Evolutionary conservation across 1,139 yeast genomes (phyloP), one percentile per base, ranked within the genome.

Genomic region (Nadsonia commutata): DNA sequence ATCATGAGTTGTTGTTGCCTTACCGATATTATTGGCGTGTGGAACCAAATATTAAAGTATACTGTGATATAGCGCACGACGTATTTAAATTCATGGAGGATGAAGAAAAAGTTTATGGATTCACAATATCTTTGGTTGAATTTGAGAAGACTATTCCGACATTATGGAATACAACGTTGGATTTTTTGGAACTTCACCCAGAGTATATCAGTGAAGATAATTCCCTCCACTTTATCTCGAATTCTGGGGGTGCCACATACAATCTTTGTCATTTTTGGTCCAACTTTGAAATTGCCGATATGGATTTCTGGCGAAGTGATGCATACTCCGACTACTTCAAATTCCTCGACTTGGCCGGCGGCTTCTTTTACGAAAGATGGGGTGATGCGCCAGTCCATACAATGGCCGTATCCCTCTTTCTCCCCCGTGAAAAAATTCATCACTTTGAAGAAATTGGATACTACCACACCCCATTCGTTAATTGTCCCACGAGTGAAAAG

Each of bases 1-100:
- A 85, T 63, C 93, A 83, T 56, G 78, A 76, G 45, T 61, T 80
- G 38, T 63, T 85, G 67, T 71, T 71, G 49, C 78, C 80, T 42
- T 85, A 78, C 65, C 86, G 82, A 56, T 85, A 78, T 67, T 86
- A 86, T 69, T 88, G 96, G 96, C 79, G 96, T 67, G 95, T 88
- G 48, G 97, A 88, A 65, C 95, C 96, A 33, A 93, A 81, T 59
- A 75, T 85, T 63, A 74, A 77, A 60, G 70, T 85, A 43, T 78
- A 63, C 60, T 85, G 95, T 68, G 90, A 85, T 59, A 70, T 86
- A 52, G 80, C 80, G 56, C 81, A 84, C 56, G 95, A 85, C 63
- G 68, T 85, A 42, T 85, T 85, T 72, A 78, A 77, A 62, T 82
- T 74, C 63, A 80, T 85, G 94, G 75, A 76, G 51, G 86, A 78